phyloP scores from a whole-genome alignment of 1,139 yeast genomes.

The Spathaspora jeffriesii region DNA sequence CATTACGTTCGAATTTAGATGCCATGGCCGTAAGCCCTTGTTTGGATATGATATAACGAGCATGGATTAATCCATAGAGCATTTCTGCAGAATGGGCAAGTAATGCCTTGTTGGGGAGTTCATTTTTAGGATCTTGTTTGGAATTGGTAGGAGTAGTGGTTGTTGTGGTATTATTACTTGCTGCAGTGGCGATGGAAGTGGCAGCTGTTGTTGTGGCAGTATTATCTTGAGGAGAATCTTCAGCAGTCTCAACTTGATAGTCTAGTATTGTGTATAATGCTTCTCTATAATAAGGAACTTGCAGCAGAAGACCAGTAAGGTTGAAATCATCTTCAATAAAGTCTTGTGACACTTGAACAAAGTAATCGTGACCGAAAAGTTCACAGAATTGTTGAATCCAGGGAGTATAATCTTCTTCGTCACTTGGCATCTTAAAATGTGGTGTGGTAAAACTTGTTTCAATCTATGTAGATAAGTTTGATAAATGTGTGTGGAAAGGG shows the following conservation, averaged over 20 bases:
- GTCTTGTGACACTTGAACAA: constrained; percentile 90
- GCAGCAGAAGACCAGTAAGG: constrained; percentile 81
- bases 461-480: background rate
- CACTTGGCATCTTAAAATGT: constrained; percentile 35
- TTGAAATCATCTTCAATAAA: constrained; percentile 97
- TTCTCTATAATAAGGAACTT: constrained; percentile 90
- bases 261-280: constrained; percentile 85
- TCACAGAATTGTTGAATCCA: constrained; percentile 94
- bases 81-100: constrained; percentile 91
- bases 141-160: background rate
- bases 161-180: constrained; percentile 4
- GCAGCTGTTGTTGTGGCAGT: background rate
- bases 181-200: background rate
- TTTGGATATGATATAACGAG: constrained; percentile 84
- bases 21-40: constrained; percentile 95
- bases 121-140: constrained; percentile 22
- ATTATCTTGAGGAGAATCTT: constrained; percentile 26
- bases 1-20: constrained; percentile 86
- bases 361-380: constrained; percentile 88
- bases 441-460: background rate
- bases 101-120: constrained; percentile 69
- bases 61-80: constrained; percentile 91
- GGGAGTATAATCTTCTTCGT: constrained; percentile 66
- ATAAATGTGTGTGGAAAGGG: no score
- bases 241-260: constrained; percentile 80